Conservation (phyloP, 352 stramenopile species). For the Globisporangium ultimum region DNA sequence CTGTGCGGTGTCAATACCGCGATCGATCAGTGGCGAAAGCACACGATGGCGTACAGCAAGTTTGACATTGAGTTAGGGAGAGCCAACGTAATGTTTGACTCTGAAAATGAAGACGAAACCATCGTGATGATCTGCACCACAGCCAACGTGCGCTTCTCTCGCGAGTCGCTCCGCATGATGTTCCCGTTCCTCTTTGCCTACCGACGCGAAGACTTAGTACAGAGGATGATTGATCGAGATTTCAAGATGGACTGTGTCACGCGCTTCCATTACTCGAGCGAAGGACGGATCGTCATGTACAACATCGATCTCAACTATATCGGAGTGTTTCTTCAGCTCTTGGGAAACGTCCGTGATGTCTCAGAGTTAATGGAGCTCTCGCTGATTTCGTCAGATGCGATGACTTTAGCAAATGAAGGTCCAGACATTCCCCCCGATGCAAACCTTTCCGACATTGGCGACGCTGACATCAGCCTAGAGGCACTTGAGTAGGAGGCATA, state of each 20-base stretch:
- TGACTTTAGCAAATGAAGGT: neutral
- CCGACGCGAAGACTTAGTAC: neutral
- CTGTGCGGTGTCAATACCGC: neutral
- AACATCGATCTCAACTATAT: neutral
- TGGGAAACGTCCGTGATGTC: neutral
- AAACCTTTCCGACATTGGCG: no score
- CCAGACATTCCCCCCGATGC: no score
- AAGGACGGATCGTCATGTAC: neutral
- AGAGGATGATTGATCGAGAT: neutral
- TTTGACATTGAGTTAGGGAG: neutral
- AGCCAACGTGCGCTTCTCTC: slow-evolving; percentile 2
- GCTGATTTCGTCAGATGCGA: neutral
- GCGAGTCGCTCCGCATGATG: neutral
- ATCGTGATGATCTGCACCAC: slow-evolving; percentile 9
- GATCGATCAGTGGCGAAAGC: slow-evolving; percentile 10
- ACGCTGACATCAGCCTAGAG: no score
- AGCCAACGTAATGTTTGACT: neutral
- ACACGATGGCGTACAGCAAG: slow-evolving; percentile 10
- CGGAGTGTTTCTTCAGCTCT: neutral
- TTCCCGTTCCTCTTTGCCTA: neutral
- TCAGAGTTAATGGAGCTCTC: neutral
- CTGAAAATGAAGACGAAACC: slow-evolving; percentile 1
- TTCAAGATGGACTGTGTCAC: neutral
- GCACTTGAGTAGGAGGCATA: no score
- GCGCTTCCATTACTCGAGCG: neutral